Conservation (phyloP, 23 red algal species). For the Chondrus crispus region DNA sequence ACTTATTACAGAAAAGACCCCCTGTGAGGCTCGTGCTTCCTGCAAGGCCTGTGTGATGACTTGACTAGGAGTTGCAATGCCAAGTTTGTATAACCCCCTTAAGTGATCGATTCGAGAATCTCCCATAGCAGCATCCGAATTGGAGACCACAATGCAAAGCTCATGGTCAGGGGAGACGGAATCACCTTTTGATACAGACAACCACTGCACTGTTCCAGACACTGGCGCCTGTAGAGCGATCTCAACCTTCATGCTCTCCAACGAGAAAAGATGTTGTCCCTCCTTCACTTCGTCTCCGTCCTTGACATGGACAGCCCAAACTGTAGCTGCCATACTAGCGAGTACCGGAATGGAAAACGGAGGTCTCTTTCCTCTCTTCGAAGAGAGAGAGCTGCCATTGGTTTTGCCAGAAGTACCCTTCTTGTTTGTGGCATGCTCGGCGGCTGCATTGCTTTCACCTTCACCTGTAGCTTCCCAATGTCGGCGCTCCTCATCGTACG, state of each 20-base stretch:
- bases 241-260: constrained; percentile 83
- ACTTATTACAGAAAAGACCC: constrained; percentile 30
- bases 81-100: constrained; percentile 13
- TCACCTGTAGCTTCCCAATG: constrained; percentile 57
- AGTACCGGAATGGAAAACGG: background rate
- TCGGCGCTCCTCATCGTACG: constrained; percentile 38
- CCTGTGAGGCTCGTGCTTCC: background rate
- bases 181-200: constrained; percentile 41
- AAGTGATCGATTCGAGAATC: background rate
- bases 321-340: constrained; percentile 55
- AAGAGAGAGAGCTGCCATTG: background rate
- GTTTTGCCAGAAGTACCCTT: background rate
- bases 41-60: constrained; percentile 21
- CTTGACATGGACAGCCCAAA: constrained; percentile 48
- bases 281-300: constrained; percentile 39
- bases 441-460: constrained; percentile 61
- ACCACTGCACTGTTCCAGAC: constrained; percentile 3
- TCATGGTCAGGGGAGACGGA: constrained; percentile 3
- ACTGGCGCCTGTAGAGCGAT: constrained; percentile 53
- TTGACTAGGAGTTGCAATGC: background rate
- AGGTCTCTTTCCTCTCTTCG: background rate
- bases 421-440: constrained; percentile 21
- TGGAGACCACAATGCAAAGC: constrained; percentile 42
- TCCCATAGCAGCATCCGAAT: background rate
- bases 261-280: constrained; percentile 45